Base-by-base conservation (phyloP, 2,329 filamentous ascomycete genomes). In the Diaporthe aspalathi region DNA sequence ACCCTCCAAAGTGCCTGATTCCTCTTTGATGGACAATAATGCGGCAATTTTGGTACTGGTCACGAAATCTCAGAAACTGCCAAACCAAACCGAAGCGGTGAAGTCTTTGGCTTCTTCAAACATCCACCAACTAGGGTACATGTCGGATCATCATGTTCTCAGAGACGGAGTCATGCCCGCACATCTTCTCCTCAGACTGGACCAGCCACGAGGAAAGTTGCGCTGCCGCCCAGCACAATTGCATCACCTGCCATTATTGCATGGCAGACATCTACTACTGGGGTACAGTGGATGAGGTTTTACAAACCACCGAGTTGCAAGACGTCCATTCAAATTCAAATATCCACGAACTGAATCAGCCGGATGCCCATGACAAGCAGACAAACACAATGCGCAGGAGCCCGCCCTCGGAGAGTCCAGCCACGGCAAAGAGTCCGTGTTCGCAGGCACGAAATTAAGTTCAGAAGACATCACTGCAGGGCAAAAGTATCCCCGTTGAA, bases 131-230 rank as follows among this genome's bases (percentile, higher is more conserved):
- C 38, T 9, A 24, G 45, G 29, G 38, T 43, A 49, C 38, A 11
- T 6, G 40, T 22, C 6, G 5, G 27, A 22, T 49, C 49, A 22
- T 9, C 66, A 69, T 71, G 70, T 69, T 69, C 35, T 65, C 66
- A 8, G 49, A 45, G 16, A 66, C 50, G 20, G 32, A 70, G 56
- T 47, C 52, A 53, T 72, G 70, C 20, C 70, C 70, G 24, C 49
- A 62, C 50, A 57, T 72, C 40, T 66, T 66, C 35, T 27, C 35
- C 27, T 24, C 56, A 1, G 24, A 50, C 11, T 72, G 67, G 67
- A 45, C 29, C 47, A 70, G 67, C 57, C 70, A 72, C 57, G 56
- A 72, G 35, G 52, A 56, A 35, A 70, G 43, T 9, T 72, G 70
- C 29, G 50, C 47, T 7, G 57, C 67, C 24, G 49, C 43, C 24